Evolutionary conservation across 208 protist species (phyloP), one percentile per base, ranked within the genome.

Genomic region (Crithidia thermophila): DNA sequence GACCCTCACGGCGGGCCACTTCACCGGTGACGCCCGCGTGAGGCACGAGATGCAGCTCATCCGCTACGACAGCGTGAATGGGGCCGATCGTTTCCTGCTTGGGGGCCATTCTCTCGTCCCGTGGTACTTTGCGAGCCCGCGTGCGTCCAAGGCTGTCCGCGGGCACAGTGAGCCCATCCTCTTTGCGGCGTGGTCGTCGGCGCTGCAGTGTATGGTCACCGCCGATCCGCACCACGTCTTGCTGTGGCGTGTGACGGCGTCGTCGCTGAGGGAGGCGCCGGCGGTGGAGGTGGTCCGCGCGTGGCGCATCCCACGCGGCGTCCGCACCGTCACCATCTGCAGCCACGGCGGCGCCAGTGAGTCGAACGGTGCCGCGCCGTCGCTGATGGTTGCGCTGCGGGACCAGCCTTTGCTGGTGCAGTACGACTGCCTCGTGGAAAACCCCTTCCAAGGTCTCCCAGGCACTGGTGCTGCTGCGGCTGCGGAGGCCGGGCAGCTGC

Each of bases 201-300:
- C 60, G 3, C 73, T 85, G 63, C 34, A 59, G n/a, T 79, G 81
- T 21, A 83, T 77, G 42, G 78, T 93, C n/a, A 93, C 84, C 37
- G 87, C 90, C 0, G 90, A 95, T 56, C 82, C 82, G 43, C 75
- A 82, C 23, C 59, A 88, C 69, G 66, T 93, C 27, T 71, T 90
- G 63, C 66, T 93, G 37, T 95, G 90, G 90, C 76, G 76, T 16
- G 33, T 1, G 68, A 23, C 21, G 16, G 33, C 53, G 50, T 30
- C 28, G 20, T 21, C n/a, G 11, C 47, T 10, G 52, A 18, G 18
- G 23, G 27, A 67, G 30, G 10, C 4, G 2, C 6, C 6, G 5
- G 3, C 42, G 2, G 40, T 62, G 6, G 40, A 68, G 43, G 72
- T 78, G 51, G 16, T 78, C 43, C 77, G 82, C 1, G 72, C 77